These are phyloP conservation scores for Loxodes magnus DNA, from an alignment of 73 alveolate genomes.

Conservation along the genomic window DNA sequence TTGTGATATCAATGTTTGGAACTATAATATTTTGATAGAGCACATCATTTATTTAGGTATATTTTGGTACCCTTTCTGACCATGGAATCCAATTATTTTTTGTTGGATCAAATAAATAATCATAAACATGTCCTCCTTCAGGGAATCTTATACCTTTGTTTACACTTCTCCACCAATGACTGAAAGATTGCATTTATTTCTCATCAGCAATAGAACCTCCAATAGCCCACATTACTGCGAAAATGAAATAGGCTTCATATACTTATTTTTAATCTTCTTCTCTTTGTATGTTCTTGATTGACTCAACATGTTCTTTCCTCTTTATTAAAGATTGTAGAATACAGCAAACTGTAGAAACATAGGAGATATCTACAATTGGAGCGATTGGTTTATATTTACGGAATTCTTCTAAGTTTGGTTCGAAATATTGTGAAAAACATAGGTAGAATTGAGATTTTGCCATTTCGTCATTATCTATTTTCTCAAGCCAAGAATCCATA, in stretches of 20 bases:
- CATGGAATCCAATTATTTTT: slow-evolving; percentile 81
- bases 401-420: slow-evolving; percentile 44
- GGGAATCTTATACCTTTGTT: slow-evolving; percentile 85
- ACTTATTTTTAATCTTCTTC: slow-evolving; percentile 61
- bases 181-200: slow-evolving; percentile 66
- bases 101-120: slow-evolving; percentile 74
- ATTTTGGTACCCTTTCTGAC: slow-evolving; percentile 67
- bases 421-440: slow-evolving; percentile 53
- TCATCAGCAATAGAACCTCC: slow-evolving; percentile 88
- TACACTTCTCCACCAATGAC: slow-evolving; percentile 58
- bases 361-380: slow-evolving; percentile 67
- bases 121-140: slow-evolving; percentile 85
- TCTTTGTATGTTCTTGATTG: slow-evolving; percentile 5
- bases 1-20: slow-evolving; percentile 87
- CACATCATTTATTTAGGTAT: slow-evolving; percentile 69
- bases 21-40: slow-evolving; percentile 88
- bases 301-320: slow-evolving; percentile 4
- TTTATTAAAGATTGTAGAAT: slow-evolving; percentile 1
- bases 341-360: slow-evolving; percentile 53
- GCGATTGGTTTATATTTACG: slow-evolving; percentile 46
- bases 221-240: slow-evolving; percentile 95
- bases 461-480: slow-evolving; percentile 65
- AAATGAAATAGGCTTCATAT: slow-evolving; percentile 89
- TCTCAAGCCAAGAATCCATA: slow-evolving; percentile 98
- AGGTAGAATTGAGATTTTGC: slow-evolving; percentile 78